phyloP scores from a whole-genome alignment of 2,329 filamentous ascomycete species.

The Cladosporium sp. region DNA sequence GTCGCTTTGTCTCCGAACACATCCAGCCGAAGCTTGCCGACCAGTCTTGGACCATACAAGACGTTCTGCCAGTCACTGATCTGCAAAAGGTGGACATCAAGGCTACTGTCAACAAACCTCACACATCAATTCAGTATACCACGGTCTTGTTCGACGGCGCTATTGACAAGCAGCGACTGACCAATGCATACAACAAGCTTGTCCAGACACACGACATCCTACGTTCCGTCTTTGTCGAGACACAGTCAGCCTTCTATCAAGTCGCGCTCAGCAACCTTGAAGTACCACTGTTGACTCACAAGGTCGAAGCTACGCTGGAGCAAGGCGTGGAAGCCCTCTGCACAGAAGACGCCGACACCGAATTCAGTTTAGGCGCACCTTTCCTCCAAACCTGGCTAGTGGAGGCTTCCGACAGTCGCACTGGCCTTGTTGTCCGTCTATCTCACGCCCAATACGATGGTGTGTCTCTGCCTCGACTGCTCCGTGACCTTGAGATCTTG shows the following conservation, averaged over 20 bases:
- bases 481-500: slow-evolving; percentile 55
- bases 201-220: slow-evolving; percentile 48
- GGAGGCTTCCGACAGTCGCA: slow-evolving; percentile 27
- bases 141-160: slow-evolving; percentile 60
- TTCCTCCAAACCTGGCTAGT: slow-evolving; percentile 28
- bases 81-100: slow-evolving; percentile 43
- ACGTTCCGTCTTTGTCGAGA: slow-evolving; percentile 40
- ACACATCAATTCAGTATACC: slow-evolving; percentile 65
- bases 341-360: slow-evolving; percentile 15
- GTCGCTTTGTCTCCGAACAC: slow-evolving; percentile 48
- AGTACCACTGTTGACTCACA: slow-evolving; percentile 28
- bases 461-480: slow-evolving; percentile 55
- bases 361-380: slow-evolving; percentile 21
- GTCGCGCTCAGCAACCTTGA: slow-evolving; percentile 10
- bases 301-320: slow-evolving; percentile 20
- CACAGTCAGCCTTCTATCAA: slow-evolving; percentile 1
- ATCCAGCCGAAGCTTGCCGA: slow-evolving; percentile 56
- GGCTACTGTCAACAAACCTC: slow-evolving; percentile 58
- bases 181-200: slow-evolving; percentile 55
- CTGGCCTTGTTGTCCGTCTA: slow-evolving; percentile 33
- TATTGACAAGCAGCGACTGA: slow-evolving; percentile 52
- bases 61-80: slow-evolving; percentile 27
- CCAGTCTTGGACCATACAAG: slow-evolving; percentile 27
- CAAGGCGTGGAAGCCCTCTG: slow-evolving; percentile 19
- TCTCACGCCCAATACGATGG: slow-evolving; percentile 41